A percentile compares a stretch with the other conserved stretches of the same genome.
These are phyloP conservation scores for Colletotrichum acutatum DNA, from an alignment of 2,329 filamentous ascomycete species.

Conservation along the genomic window DNA sequence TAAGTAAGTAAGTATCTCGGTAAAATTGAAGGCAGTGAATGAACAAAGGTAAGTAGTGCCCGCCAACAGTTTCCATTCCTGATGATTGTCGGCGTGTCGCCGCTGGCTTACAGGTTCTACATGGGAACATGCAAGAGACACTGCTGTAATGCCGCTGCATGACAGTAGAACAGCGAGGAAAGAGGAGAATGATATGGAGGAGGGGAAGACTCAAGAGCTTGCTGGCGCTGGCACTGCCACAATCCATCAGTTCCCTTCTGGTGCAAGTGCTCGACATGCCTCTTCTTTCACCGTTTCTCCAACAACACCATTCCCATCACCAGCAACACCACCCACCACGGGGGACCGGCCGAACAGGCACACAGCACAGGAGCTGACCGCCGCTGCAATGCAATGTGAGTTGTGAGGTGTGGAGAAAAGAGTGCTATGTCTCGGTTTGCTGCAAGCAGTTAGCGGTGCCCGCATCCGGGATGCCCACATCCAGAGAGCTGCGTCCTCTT, in stretches of 20 bases:
- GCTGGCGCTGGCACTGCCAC: conserved; percentile 27
- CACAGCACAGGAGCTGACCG: not conserved
- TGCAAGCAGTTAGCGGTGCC: conserved; percentile 26
- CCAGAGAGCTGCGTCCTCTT: not conserved
- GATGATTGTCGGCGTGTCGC: not conserved
- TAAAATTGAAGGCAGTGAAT: not conserved
- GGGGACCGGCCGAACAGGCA: not conserved
- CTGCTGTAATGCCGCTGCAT: not conserved
- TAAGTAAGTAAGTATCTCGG: not conserved
- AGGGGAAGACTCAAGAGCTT: not conserved
- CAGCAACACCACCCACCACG: not conserved
- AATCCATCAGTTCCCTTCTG: not conserved
- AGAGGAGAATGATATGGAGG: not conserved
- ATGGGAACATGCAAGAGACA: not conserved
- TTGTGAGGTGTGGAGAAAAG: not conserved
- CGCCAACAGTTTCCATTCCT: not conserved
- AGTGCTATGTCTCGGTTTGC: conserved; percentile 19
- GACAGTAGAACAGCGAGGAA: not conserved
- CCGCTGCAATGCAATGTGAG: not conserved
- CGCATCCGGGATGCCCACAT: conserved; percentile 19
- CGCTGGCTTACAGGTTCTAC: not conserved
- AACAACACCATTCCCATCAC: not conserved
- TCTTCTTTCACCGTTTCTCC: not conserved
- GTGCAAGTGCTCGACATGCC: not conserved
- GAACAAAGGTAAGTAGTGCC: no score